Conservation (phyloP, 768 basidiomycete species). For the Suillus hirtellus region DNA sequence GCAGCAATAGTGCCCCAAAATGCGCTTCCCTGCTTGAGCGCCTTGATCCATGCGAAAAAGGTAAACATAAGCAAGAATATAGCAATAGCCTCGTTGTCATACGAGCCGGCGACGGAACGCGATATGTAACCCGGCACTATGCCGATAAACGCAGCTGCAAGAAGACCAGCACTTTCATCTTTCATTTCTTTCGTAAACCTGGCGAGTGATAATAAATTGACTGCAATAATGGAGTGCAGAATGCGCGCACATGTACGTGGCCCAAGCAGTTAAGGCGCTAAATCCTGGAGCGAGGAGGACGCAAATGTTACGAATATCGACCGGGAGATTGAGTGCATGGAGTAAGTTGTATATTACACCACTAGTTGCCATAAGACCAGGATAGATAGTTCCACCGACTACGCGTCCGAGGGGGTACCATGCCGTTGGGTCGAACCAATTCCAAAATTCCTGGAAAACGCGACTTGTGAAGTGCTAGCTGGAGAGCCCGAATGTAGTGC, state of each 20-base stretch:
- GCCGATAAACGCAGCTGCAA: slow-evolving; percentile 97
- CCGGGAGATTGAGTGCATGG: slow-evolving; percentile 86
- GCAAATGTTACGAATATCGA: slow-evolving; percentile 96
- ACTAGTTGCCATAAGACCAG: slow-evolving; percentile 97
- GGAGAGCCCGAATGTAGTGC: slow-evolving; percentile 28
- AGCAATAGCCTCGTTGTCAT: slow-evolving; percentile 99
- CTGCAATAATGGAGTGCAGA: not conserved
- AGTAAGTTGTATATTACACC: slow-evolving; percentile 95
- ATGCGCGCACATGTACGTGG: slow-evolving; percentile 82
- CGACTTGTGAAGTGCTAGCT: slow-evolving; percentile 12
- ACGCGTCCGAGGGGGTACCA: slow-evolving; percentile 99
- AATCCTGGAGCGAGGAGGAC: slow-evolving; percentile 97
- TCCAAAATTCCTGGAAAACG: slow-evolving; percentile 90
- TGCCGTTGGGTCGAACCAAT: slow-evolving; percentile 99
- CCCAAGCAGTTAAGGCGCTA: slow-evolving; percentile 94
- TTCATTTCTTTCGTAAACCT: slow-evolving; percentile 98
- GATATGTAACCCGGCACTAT: slow-evolving; percentile 99
- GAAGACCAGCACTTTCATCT: slow-evolving; percentile 91
- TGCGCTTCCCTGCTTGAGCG: slow-evolving; percentile 91
- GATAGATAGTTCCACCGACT: slow-evolving; percentile 97
- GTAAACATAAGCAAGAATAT: slow-evolving; percentile 99
- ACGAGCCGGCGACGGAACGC: slow-evolving; percentile 97
- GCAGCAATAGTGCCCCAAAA: slow-evolving; percentile 89
- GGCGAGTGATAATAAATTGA: not conserved
- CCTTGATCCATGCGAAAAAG: slow-evolving; percentile 96